Evolutionary conservation across 208 protist genomes (phyloP), one percentile per base, ranked within the genome.

Genomic region (Porcisia deanei): DNA sequence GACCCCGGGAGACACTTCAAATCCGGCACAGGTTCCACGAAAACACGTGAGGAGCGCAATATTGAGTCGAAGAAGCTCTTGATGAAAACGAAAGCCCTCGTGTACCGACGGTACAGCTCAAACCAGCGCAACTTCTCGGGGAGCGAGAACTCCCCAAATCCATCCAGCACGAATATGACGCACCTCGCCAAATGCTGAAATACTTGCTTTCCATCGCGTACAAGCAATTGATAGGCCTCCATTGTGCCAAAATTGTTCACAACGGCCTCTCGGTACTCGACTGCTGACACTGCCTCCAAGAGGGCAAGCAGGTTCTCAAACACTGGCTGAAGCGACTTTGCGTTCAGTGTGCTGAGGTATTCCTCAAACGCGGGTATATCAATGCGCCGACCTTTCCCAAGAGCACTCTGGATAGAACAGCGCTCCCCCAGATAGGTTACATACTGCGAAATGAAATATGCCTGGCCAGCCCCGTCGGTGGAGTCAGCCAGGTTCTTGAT

Each of bases 221-320:
- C 59, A 30, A 96, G 10, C 7, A 81, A 79, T 54, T 93, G 83
- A 75, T 91, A 90, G 10, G 91, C 89, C 73, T 91, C 86, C 59
- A 93, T 74, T 0, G 91, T 91, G 76, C 86, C 91, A 74, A 91
- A 96, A 69, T 96, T 96, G 68, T 92, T 84, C 16, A 96, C 85
- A 30, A 91, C 85, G 7, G 75, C n/a, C 59, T 93, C 91, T 14
- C 75, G 70, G 49, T 88, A 94, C 30, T 80, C 70, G 6, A 94
- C 74, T 0, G 59, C 58, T 58, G 77, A 70, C 30, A 94, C 43
- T 16, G 77, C 73, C 45, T 85, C 67, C 12, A 95, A 77, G 49
- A 81, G 66, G 1, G 43, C 54, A 22, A 93, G 77, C 49, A 95
- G 67, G 14, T 66, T 39, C 39, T 87, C 68, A 72, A 88, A 94